Evolutionary conservation across 768 basidiomycete genomes (phyloP).

Genomic region (Podaxis mareebaensis): DNA sequence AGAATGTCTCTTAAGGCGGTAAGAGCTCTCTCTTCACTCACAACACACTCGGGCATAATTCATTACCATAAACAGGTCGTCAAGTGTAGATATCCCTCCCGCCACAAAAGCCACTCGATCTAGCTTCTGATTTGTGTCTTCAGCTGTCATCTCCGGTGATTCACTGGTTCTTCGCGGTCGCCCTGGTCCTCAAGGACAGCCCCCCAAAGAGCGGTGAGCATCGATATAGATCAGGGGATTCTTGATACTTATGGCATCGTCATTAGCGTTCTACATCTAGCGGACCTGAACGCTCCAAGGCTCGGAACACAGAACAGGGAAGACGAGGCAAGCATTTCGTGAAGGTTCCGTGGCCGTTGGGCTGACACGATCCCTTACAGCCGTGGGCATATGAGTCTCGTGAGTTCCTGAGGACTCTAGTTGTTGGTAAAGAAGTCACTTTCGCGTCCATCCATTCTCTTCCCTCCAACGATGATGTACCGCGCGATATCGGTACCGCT

Average conservation of each 20-base stretch:
- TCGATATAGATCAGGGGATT: not conserved
- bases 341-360: not conserved
- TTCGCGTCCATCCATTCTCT: conserved; percentile 84
- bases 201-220: conserved; percentile 83
- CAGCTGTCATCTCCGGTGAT: conserved; percentile 90
- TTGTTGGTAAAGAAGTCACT: conserved; percentile 89
- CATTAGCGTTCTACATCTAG: conserved; percentile 81
- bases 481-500: conserved; percentile 78
- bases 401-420: conserved; percentile 82
- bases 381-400: conserved; percentile 92
- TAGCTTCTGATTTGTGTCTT: conserved; percentile 27
- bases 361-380: conserved; percentile 37
- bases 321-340: conserved; percentile 67
- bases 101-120: not conserved
- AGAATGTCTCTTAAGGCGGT: conserved; percentile 80
- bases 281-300: conserved; percentile 82
- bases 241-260: conserved; percentile 9
- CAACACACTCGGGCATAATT: conserved; percentile 7
- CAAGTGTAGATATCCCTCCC: conserved; percentile 48
- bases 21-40: conserved; percentile 25
- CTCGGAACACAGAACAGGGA: conserved; percentile 81
- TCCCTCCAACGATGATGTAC: conserved; percentile 70
- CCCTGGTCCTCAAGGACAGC: conserved; percentile 79
- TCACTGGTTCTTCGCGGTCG: conserved; percentile 81
- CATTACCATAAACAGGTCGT: conserved; percentile 43